These are phyloP conservation scores for Asterophora lycoperdoides DNA, from an alignment of 768 basidiomycete genomes.

Conservation along the genomic window DNA sequence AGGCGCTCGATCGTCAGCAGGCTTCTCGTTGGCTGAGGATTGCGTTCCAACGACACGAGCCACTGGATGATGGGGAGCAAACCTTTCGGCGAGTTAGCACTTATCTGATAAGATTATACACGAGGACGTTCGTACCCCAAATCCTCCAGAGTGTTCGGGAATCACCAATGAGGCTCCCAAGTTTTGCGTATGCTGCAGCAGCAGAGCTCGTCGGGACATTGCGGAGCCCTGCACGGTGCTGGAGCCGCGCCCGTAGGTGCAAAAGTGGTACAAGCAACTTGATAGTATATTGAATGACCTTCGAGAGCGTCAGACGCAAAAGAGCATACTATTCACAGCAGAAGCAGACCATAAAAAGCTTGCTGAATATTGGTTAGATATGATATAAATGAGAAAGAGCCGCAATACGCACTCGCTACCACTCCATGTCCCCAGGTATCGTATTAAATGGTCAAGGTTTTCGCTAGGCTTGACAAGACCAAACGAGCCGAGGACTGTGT, in stretches of 20 bases:
- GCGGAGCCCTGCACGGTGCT: constrained; percentile 59
- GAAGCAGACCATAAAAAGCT: constrained; percentile 62
- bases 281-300: constrained; percentile 72
- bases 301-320: background rate
- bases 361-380: constrained; percentile 39
- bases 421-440: constrained; percentile 79
- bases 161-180: constrained; percentile 56
- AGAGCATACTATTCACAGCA: background rate
- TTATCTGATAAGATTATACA: background rate
- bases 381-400: constrained; percentile 1
- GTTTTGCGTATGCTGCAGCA: constrained; percentile 49
- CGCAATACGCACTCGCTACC: constrained; percentile 68
- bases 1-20: constrained; percentile 75
- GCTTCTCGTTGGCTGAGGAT: constrained; percentile 62
- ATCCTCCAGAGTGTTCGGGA: constrained; percentile 73
- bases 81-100: constrained; percentile 35
- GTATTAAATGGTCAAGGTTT: constrained; percentile 65
- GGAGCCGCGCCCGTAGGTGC: constrained; percentile 62
- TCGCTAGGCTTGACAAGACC: constrained; percentile 53
- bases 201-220: constrained; percentile 47
- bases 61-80: constrained; percentile 77
- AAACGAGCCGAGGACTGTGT: constrained; percentile 63
- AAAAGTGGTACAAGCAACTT: constrained; percentile 69
- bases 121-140: constrained; percentile 54
- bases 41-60: constrained; percentile 73